Evolutionary conservation across 257 asterid species (phyloP), one percentile per base, ranked within the genome.

Genomic region (Solanum virginianum): DNA sequence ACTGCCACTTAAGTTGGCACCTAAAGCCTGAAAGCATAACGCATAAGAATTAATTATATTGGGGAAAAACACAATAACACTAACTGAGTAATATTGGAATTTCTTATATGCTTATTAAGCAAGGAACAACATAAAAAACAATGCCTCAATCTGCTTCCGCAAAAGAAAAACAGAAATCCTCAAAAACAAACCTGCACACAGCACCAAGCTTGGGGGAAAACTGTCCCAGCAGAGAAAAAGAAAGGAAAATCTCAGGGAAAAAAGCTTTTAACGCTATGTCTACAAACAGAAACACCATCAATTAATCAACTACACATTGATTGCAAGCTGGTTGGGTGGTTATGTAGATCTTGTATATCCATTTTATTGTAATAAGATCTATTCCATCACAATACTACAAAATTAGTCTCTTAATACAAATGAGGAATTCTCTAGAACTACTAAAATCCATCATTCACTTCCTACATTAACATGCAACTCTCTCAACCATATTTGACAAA

Each of bases 1-100:
- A 51, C 86, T 94, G 83, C 93, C 98, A 43, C 91, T 88, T 88
- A 93, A 85, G 87, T 92, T 94, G 83, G 90, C 92, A 83, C 93
- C 89, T 85, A 89, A 85, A 82, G 89, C 94, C 99, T 96, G 94
- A 70, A 79, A 57, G 59, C 47, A 86, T 22, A 54, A 72, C 39
- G 9, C 60, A 55, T 88, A 80, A 57, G 53, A 57, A 80, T 55
- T 62, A 57, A 80, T 55, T 62, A 72, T 85, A 39, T 81, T n/a
- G 62, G 26, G 26, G 51, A 66, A 62, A 85, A 68, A 26, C 10
- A 49, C n/a, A 26, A 15, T 80, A 24, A 22, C 47, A 47, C 55
- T 47, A 72, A 74, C 41, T 9, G n/a, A 66, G 85, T 63, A 74
- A 68, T 47, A 18, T 26, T 26, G 47, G 55, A 75, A 51, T 77